Base-by-base conservation (phyloP, 2,329 filamentous ascomycete species). In the Drechslerella dactyloides region DNA sequence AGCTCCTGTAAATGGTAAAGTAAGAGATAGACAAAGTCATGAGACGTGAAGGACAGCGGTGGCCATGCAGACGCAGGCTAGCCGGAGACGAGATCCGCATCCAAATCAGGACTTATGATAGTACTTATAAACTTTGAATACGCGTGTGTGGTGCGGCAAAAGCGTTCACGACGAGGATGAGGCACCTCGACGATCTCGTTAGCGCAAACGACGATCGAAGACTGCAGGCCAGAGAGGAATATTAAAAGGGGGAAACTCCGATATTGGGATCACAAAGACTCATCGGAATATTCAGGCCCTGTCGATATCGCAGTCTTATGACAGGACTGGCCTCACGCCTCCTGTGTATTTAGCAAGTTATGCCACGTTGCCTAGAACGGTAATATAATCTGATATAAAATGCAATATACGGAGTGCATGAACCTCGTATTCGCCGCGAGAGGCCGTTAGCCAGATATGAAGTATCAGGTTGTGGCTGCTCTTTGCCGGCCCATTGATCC, bases 101-200 rank as follows among this genome's bases (percentile, higher is more conserved):
- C 27, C 27, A 8, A 3, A 33, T 33, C 27, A 33, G 27, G 46
- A 13, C 46, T 23, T 4, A 51, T 19, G 4, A 51, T 23, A 23
- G n/a, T 51, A 13, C 6, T 30, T 8, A 30, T n/a, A 6, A 21
- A 17, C 27, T 56, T 17, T 33, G 8, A 8, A 3, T 17, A 30
- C 19, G n/a, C 15, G 19, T 11, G 58, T 70, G 66, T 70, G 66
- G 27, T 70, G 66, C 66, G 66, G 66, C 66, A 70, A 70, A 59
- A 35, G 17, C 48, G 50, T 56, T 70, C 21, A 51, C 27, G 59
- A 70, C 66, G 58, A 70, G 66, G 66, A 59, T 70, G 23, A 5
- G 4, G 4, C 27, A 33, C 8, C 4, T 33, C 27, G 27, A 33
- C 27, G 27, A 33, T 8, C 27, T 33, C 27, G 27, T 50, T 55